These are phyloP conservation scores for Chenopodium album DNA, from an alignment of 148 eudicot genomes.

Conservation along the genomic window DNA sequence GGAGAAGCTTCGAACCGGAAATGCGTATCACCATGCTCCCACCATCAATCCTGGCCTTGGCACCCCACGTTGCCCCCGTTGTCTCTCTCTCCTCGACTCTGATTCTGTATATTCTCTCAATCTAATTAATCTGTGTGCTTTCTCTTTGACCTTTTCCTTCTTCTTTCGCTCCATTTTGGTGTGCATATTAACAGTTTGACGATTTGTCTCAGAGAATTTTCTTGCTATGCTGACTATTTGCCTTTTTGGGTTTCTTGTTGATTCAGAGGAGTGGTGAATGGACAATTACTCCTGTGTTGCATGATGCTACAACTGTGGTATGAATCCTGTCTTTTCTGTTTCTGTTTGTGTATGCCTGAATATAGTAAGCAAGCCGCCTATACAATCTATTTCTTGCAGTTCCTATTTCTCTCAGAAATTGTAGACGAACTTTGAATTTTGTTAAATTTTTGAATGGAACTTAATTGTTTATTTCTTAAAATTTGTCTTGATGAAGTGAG, in stretches of 20 bases:
- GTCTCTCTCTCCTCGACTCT: conserved; percentile 60
- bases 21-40: conserved; percentile 59
- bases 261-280: conserved; percentile 58
- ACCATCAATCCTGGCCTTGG: conserved; percentile 84
- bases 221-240: neutral
- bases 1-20: conserved; percentile 62
- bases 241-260: conserved; percentile 6
- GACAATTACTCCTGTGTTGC: conserved; percentile 64
- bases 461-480: too few relatives aligned
- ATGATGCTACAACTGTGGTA: conserved; percentile 70
- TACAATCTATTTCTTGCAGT: too few relatives aligned
- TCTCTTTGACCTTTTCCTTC: conserved; percentile 1
- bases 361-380: too few relatives aligned
- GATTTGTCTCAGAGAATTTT: conserved; percentile 12
- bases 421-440: neutral
- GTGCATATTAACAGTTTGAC: conserved; percentile 21
- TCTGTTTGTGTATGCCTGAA: neutral
- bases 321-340: conserved; percentile 1
- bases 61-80: conserved; percentile 75
- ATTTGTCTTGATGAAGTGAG: neutral
- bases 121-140: too few relatives aligned
- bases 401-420: too few relatives aligned
- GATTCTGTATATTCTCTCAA: conserved; percentile 30
- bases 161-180: neutral
- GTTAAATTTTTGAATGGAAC: neutral